These are phyloP conservation scores for Stephania yunnanensis DNA, from an alignment of 164 flowering plant species.

Conservation along the genomic window DNA sequence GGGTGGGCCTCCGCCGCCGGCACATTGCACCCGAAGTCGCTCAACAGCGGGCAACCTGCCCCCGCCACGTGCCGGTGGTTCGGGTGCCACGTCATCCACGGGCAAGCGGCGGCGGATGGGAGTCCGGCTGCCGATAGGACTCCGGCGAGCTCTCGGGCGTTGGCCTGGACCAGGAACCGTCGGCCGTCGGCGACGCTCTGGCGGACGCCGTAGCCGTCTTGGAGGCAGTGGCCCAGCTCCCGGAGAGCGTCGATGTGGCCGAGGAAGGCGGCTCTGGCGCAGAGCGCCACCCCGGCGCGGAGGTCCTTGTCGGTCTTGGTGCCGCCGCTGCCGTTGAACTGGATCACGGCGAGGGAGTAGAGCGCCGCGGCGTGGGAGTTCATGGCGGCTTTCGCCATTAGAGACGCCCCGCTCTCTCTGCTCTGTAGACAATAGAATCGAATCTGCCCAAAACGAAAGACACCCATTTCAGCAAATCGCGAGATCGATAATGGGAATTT, in stretches of 20 bases:
- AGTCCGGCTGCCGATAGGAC: conserved; percentile 27
- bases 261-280: conserved; percentile 63
- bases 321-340: conserved; percentile 86
- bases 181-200: conserved; percentile 56
- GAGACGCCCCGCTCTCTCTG: conserved; percentile 61
- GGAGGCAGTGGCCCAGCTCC: conserved; percentile 78
- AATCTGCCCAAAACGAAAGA: conserved; percentile 38
- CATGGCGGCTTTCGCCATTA: conserved; percentile 84
- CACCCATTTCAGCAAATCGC: neutral
- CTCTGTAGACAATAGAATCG: conserved; percentile 64
- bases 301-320: conserved; percentile 60
- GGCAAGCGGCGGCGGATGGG: conserved; percentile 20
- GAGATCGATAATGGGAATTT: too few relatives aligned
- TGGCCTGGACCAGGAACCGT: conserved; percentile 56
- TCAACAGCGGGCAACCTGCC: conserved; percentile 61
- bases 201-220: conserved; percentile 74
- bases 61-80: conserved; percentile 18
- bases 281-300: conserved; percentile 67
- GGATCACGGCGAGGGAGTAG: conserved; percentile 77
- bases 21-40: conserved; percentile 90
- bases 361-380: conserved; percentile 60
- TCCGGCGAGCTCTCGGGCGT: conserved; percentile 48
- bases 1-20: conserved; percentile 77
- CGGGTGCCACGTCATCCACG: conserved; percentile 38
- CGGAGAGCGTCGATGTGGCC: conserved; percentile 80